These are phyloP conservation scores for Hymenoscyphus fructigenus DNA, from an alignment of 2,329 filamentous ascomycete species.

Conservation along the genomic window DNA sequence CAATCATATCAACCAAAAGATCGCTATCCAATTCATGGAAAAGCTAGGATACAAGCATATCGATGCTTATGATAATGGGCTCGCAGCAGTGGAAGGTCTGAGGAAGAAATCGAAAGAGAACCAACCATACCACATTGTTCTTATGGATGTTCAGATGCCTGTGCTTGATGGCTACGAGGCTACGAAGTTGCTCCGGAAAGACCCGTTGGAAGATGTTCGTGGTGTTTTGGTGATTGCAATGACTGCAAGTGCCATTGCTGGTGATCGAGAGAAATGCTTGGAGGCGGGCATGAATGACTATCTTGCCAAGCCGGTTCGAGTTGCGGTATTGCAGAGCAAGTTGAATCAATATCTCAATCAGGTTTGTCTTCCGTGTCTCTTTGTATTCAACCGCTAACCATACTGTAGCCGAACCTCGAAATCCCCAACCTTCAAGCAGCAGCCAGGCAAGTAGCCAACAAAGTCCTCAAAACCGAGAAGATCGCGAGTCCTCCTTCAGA, in stretches of 20 bases:
- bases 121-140: constrained; percentile 79
- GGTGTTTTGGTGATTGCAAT: constrained; percentile 93
- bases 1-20: constrained; percentile 91
- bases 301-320: constrained; percentile 90
- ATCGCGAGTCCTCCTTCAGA: not conserved
- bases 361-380: constrained; percentile 21
- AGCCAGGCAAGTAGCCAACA: constrained; percentile 26
- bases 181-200: constrained; percentile 76
- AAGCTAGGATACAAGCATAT: constrained; percentile 79
- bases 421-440: constrained; percentile 30
- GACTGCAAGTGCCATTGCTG: constrained; percentile 93
- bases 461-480: constrained; percentile 22
- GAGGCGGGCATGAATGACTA: constrained; percentile 98
- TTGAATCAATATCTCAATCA: constrained; percentile 62
- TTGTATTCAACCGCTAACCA: not conserved
- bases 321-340: constrained; percentile 81
- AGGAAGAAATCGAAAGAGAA: constrained; percentile 70
- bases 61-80: constrained; percentile 86
- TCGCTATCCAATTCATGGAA: constrained; percentile 86
- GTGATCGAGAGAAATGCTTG: constrained; percentile 92
- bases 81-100: constrained; percentile 85
- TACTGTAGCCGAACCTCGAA: constrained; percentile 23
- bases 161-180: constrained; percentile 91
- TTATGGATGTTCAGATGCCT: constrained; percentile 98
- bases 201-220: constrained; percentile 72